Evolutionary conservation across 768 basidiomycete genomes (phyloP).

Genomic region (Termitomyces sp.): DNA sequence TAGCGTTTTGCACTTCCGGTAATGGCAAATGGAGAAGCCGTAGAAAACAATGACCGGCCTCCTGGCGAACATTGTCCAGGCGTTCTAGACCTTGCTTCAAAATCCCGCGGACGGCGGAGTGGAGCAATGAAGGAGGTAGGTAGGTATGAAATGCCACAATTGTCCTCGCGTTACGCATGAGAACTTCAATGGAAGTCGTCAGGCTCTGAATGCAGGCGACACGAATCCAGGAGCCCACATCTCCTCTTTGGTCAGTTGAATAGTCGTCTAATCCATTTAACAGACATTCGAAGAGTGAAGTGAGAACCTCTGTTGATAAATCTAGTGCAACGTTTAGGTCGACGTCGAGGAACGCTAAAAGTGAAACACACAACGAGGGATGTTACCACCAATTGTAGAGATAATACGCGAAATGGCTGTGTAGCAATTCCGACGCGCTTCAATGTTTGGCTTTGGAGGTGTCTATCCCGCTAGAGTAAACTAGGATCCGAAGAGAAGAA

Average conservation of each 20-base stretch:
- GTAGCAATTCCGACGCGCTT: constrained; percentile 52
- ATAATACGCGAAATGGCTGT: constrained; percentile 35
- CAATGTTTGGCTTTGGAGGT: constrained; percentile 34
- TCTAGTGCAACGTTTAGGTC: constrained; percentile 28
- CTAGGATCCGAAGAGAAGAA: constrained; percentile 4
- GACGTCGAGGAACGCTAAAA: not conserved
- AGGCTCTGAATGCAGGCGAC: constrained; percentile 69
- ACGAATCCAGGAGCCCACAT: constrained; percentile 95
- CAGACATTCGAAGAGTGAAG: constrained; percentile 47
- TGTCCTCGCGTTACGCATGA: constrained; percentile 39
- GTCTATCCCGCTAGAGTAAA: constrained; percentile 16
- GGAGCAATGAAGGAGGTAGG: constrained; percentile 54
- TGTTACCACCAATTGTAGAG: constrained; percentile 19
- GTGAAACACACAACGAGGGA: constrained; percentile 15
- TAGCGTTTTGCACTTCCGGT: constrained; percentile 33
- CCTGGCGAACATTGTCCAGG: constrained; percentile 84
- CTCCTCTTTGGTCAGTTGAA: constrained; percentile 89
- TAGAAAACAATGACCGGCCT: constrained; percentile 60
- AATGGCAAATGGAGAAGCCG: constrained; percentile 41
- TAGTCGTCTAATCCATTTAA: constrained; percentile 85
- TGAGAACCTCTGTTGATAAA: constrained; percentile 38
- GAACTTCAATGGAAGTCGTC: constrained; percentile 41
- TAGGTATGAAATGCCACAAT: constrained; percentile 48
- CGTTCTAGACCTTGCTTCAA: constrained; percentile 89
- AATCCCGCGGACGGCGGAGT: constrained; percentile 54